Conservation (phyloP, 495 filamentous ascomycete genomes). For the Lasiosphaeria ovina region DNA sequence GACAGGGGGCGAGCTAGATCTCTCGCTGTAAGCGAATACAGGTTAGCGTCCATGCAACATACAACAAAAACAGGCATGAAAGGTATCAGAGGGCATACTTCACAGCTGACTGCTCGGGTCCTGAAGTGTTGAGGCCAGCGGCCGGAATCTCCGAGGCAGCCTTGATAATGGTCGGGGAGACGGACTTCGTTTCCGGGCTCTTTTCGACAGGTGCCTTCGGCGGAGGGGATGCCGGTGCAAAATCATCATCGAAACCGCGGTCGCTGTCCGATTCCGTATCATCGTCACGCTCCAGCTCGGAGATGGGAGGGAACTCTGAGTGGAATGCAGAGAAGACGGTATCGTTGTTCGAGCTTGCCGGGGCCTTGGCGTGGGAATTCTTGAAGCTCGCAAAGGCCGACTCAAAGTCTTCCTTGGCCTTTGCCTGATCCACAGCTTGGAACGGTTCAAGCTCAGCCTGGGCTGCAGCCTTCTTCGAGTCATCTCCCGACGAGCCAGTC, state of each 20-base stretch:
- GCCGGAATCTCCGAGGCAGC: constrained; percentile 14
- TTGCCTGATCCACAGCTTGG: constrained; percentile 53
- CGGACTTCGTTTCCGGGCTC: constrained; percentile 24
- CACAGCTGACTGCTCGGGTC: constrained; percentile 20
- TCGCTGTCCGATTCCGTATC: constrained; percentile 63
- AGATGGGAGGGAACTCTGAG: constrained; percentile 91
- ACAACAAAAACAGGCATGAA: not conserved
- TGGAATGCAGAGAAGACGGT: constrained; percentile 47
- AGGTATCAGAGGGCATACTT: constrained; percentile 23
- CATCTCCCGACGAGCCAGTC: constrained; percentile 18
- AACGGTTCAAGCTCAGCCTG: constrained; percentile 49
- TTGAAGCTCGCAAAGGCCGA: constrained; percentile 66
- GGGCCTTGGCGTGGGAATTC: constrained; percentile 27
- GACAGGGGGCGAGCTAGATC: constrained; percentile 21
- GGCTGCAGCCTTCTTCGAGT: constrained; percentile 18
- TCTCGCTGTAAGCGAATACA: constrained; percentile 27
- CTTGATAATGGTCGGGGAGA: constrained; percentile 27
- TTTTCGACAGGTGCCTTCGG: constrained; percentile 31
- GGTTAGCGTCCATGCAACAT: not conserved
- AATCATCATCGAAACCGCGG: constrained; percentile 85
- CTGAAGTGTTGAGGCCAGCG: constrained; percentile 17
- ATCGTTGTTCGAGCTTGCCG: constrained; percentile 21
- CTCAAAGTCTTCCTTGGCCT: constrained; percentile 74
- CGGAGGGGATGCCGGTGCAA: constrained; percentile 69
- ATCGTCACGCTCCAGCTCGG: constrained; percentile 77